Evolutionary conservation across 495 filamentous ascomycete genomes (phyloP).

Genomic region (Letharia columbiana): DNA sequence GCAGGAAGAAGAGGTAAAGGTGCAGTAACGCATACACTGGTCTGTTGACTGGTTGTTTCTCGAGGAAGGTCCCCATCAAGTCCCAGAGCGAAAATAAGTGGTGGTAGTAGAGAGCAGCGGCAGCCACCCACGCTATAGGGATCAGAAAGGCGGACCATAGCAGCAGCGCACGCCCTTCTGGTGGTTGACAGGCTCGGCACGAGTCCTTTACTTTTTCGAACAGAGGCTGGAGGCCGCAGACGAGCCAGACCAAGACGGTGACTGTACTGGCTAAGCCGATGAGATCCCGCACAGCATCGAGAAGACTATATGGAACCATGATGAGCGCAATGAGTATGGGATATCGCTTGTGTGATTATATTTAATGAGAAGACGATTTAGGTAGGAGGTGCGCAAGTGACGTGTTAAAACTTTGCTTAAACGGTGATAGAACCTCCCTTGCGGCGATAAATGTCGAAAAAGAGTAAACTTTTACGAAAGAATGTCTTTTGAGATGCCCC

Average conservation of each 20-base stretch:
- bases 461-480: not conserved
- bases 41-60: not conserved
- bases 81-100: not conserved
- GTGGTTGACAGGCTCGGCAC: not conserved
- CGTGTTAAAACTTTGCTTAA: not conserved
- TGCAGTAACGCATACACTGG: not conserved
- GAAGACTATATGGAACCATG: not conserved
- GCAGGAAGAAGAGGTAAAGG: not conserved
- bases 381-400: not conserved
- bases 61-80: not conserved
- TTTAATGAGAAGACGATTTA: not conserved
- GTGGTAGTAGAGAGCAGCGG: not conserved
- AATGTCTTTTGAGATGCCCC: not conserved
- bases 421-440: not conserved
- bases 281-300: not conserved
- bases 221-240: not conserved
- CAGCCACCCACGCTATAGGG: not conserved
- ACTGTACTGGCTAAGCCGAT: not conserved
- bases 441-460: not conserved
- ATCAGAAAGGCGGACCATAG: slow-evolving; percentile 1
- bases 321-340: not conserved
- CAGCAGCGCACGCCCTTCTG: not conserved
- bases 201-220: slow-evolving; percentile 3
- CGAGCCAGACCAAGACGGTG: not conserved
- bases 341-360: not conserved